A percentile compares a stretch with the other conserved stretches of the same genome.
Evolutionary conservation across 2,329 filamentous ascomycete species (phyloP).

Genomic region (Golovinomyces cichoracearum): DNA sequence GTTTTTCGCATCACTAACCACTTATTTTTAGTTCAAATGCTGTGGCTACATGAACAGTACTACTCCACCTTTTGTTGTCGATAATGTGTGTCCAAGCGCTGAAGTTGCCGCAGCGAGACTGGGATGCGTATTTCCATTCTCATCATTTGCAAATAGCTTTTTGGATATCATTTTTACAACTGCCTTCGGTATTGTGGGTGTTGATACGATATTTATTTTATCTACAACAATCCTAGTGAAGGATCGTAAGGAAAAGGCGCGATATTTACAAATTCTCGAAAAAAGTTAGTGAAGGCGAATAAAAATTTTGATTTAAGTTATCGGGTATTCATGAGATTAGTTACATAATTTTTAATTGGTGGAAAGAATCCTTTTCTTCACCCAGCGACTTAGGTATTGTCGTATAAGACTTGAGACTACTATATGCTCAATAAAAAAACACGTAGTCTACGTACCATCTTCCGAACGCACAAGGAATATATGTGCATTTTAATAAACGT

Average conservation of each 20-base stretch:
- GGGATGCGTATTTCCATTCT: conserved; percentile 43
- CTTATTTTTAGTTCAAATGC: conserved; percentile 37
- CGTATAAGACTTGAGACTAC: too few relatives aligned
- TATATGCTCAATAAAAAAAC: too few relatives aligned
- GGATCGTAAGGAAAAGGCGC: conserved; percentile 52
- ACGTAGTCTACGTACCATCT: too few relatives aligned
- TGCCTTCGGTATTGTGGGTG: conserved; percentile 51
- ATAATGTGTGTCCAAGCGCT: conserved; percentile 40
- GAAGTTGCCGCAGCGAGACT: conserved; percentile 42
- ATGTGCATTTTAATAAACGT: too few relatives aligned
- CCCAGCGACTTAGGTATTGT: too few relatives aligned
- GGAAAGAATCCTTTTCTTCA: too few relatives aligned
- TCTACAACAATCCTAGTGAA: conserved; percentile 52
- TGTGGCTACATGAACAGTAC: conserved; percentile 56
- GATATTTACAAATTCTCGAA: conserved; percentile 59
- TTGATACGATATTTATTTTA: conserved; percentile 43
- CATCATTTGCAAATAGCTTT: conserved; percentile 41
- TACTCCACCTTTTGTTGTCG: conserved; percentile 43
- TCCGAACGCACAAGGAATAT: too few relatives aligned
- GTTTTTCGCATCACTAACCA: conserved; percentile 4
- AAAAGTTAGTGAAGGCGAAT: conserved; percentile 39
- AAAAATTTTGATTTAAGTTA: neutral
- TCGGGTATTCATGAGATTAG: too few relatives aligned
- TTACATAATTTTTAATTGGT: too few relatives aligned
- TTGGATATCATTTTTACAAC: conserved; percentile 56